Conservation (phyloP, 106 monocot genomes). For the Dendrobium officinale region DNA sequence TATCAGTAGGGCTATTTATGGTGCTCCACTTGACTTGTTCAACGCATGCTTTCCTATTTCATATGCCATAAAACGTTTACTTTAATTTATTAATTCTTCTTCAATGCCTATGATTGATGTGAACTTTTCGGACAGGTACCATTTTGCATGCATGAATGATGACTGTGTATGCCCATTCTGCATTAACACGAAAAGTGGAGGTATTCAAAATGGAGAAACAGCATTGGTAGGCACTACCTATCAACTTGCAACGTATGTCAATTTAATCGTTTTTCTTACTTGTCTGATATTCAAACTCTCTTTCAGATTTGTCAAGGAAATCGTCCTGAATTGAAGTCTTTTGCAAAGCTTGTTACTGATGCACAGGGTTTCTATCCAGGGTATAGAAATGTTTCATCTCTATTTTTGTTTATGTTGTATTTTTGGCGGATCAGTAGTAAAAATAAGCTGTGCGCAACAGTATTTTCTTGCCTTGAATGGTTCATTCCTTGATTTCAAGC, state of each 20-base stretch:
- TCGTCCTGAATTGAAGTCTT: conserved; percentile 43
- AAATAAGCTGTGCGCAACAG: neutral
- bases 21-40: neutral
- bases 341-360: conserved; percentile 34
- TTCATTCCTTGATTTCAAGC: neutral
- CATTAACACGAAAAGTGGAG: conserved; percentile 44
- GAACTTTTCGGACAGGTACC: conserved; percentile 35
- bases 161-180: conserved; percentile 40
- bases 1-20: neutral
- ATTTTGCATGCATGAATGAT: conserved; percentile 30
- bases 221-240: conserved; percentile 27
- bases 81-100: neutral
- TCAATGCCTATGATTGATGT: neutral
- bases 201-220: conserved; percentile 15
- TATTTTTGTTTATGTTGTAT: neutral
- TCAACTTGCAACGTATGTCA: neutral
- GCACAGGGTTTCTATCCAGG: conserved; percentile 31
- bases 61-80: neutral
- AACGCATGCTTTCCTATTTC: neutral
- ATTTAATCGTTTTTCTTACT: neutral
- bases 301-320: conserved; percentile 45
- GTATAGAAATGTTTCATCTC: conserved; percentile 20
- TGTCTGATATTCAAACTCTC: conserved; percentile 6
- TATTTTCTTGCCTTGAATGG: neutral
- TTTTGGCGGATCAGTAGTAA: neutral